Percentiles rank a stretch among this genome's conserved stretches.
Conservation (phyloP, 306 rosid genomes). For the Gastrolobium bilobum region DNA sequence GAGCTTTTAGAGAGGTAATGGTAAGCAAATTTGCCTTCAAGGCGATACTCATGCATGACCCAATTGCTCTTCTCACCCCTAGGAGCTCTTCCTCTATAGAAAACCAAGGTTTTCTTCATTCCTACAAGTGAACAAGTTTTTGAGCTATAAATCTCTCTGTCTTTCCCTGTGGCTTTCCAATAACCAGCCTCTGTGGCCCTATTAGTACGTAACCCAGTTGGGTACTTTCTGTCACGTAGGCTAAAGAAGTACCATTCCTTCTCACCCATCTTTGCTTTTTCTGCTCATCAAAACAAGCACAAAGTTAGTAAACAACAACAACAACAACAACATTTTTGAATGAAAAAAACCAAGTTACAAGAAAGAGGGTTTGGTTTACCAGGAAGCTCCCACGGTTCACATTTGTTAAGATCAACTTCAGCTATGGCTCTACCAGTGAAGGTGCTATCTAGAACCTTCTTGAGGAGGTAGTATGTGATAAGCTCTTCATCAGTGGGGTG, state of each 20-base stretch:
- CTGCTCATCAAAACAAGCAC: conserved; percentile 44
- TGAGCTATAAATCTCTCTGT: conserved; percentile 78
- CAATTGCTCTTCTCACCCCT: conserved; percentile 89
- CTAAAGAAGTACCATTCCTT: conserved; percentile 92
- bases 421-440: conserved; percentile 85
- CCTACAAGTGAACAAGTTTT: conserved; percentile 76
- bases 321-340: neutral
- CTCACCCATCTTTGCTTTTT: conserved; percentile 90
- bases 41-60: conserved; percentile 95
- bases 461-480: conserved; percentile 81
- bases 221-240: conserved; percentile 81
- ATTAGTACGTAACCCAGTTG: conserved; percentile 84
- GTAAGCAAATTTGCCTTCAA: conserved; percentile 87
- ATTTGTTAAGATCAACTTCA: conserved; percentile 91
- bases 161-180: conserved; percentile 95
- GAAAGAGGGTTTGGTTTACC: conserved; percentile 47
- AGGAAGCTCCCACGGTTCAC: conserved; percentile 95
- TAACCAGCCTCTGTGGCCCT: conserved; percentile 92
- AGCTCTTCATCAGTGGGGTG: conserved; percentile 95
- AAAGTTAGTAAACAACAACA: neutral
- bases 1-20: conserved; percentile 74
- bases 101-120: conserved; percentile 91
- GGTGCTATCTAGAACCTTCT: conserved; percentile 75
- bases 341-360: too few relatives aligned
- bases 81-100: conserved; percentile 90